Evolutionary conservation across 2,329 filamentous ascomycete species (phyloP).

Genomic region (Penicillium psychrosexuale): DNA sequence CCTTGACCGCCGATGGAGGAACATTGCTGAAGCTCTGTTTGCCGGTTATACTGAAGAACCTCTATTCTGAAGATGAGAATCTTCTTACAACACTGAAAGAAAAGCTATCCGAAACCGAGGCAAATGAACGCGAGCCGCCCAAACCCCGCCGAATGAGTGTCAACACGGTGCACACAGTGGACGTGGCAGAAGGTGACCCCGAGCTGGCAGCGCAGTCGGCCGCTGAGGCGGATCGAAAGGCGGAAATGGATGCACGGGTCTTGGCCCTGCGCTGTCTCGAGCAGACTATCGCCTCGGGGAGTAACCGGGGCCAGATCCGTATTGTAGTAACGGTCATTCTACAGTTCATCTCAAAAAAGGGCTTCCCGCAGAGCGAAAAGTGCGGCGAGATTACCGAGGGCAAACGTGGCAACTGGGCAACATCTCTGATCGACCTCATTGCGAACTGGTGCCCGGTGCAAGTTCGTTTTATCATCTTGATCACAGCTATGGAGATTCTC

Average conservation of each 20-base stretch:
- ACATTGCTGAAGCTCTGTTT: conserved; percentile 75
- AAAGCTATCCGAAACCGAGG: conserved; percentile 66
- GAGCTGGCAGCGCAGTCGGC: conserved; percentile 69
- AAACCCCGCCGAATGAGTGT: conserved; percentile 71
- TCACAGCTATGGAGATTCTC: conserved; percentile 75
- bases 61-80: conserved; percentile 64
- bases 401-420: conserved; percentile 66
- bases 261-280: conserved; percentile 83
- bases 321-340: conserved; percentile 71
- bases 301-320: conserved; percentile 78
- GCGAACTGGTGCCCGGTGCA: conserved; percentile 90
- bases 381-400: conserved; percentile 41
- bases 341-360: conserved; percentile 63
- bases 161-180: conserved; percentile 70
- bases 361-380: conserved; percentile 54
- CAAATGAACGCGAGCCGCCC: conserved; percentile 62
- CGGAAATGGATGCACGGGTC: conserved; percentile 82
- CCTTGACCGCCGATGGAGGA: conserved; percentile 69
- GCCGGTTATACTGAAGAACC: conserved; percentile 80
- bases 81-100: conserved; percentile 66
- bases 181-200: conserved; percentile 66
- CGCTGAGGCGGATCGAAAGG: conserved; percentile 81
- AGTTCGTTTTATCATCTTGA: conserved; percentile 84
- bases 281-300: conserved; percentile 72
- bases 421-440: conserved; percentile 74